phyloP scores from a whole-genome alignment of 345 rosid genomes.

The Populus simonii region DNA sequence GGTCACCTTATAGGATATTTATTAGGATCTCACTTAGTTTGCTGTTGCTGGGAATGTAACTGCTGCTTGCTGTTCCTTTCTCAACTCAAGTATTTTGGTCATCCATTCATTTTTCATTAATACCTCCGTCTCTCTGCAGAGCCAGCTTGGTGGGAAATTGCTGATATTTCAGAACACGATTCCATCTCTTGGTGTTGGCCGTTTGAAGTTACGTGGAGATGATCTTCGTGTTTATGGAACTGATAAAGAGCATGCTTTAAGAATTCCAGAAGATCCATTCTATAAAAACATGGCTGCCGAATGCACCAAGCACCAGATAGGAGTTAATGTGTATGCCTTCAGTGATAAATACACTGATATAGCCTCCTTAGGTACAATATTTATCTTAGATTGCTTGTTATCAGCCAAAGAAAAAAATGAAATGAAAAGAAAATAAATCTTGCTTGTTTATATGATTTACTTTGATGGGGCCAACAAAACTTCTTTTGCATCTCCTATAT shows the following conservation, averaged over 20 bases:
- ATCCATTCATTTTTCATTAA: conserved; percentile 11
- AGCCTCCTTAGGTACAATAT: conserved; percentile 78
- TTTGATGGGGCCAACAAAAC: not conserved
- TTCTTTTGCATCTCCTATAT: not conserved
- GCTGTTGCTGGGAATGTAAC: not conserved
- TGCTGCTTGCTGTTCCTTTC: not conserved
- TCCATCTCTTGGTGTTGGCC: conserved; percentile 95
- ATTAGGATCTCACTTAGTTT: not conserved
- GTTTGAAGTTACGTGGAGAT: conserved; percentile 92
- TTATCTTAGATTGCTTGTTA: not conserved
- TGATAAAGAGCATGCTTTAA: conserved; percentile 76
- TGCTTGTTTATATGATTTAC: not conserved
- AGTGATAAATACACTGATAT: conserved; percentile 90
- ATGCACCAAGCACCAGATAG: conserved; percentile 93
- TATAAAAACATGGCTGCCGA: conserved; percentile 99
- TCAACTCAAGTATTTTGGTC: conserved; percentile 6
- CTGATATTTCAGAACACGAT: conserved; percentile 86
- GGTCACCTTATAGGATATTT: not conserved
- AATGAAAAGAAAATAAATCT: not conserved
- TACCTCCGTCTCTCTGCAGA: conserved; percentile 37
- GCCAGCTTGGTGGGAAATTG: conserved; percentile 91
- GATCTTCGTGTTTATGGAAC: conserved; percentile 95
- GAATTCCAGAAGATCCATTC: conserved; percentile 89
- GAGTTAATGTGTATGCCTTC: conserved; percentile 82
- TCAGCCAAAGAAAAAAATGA: not conserved